These are phyloP conservation scores for Fraxinus cuspidata DNA, from an alignment of 257 asterid species.

Conservation along the genomic window DNA sequence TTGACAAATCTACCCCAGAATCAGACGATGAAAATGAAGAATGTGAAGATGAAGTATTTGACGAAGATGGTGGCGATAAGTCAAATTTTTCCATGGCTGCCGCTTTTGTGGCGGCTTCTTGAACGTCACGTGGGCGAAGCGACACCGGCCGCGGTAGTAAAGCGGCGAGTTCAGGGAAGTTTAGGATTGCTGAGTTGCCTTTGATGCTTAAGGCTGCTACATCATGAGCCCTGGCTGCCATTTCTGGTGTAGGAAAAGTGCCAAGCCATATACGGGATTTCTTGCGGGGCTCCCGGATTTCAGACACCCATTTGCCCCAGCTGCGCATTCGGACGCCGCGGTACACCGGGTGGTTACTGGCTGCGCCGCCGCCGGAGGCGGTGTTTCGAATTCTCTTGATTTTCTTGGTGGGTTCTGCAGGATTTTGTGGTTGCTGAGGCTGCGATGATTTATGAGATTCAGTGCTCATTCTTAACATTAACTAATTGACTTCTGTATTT, in stretches of 20 bases:
- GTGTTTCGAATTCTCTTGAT: slow-evolving; percentile 48
- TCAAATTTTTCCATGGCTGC: slow-evolving; percentile 75
- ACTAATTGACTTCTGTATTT: not conserved
- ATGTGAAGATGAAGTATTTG: slow-evolving; percentile 24
- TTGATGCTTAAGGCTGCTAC: slow-evolving; percentile 80
- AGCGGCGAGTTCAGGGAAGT: slow-evolving; percentile 63
- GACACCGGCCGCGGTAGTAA: slow-evolving; percentile 68
- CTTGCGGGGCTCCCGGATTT: slow-evolving; percentile 81
- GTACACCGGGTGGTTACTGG: slow-evolving; percentile 59
- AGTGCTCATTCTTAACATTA: slow-evolving; percentile 9
- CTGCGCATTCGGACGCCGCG: slow-evolving; percentile 84
- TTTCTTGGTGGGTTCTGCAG: slow-evolving; percentile 31
- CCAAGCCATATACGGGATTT: slow-evolving; percentile 89
- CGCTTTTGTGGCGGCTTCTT: slow-evolving; percentile 84
- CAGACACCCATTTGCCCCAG: slow-evolving; percentile 97
- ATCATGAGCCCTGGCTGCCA: slow-evolving; percentile 97
- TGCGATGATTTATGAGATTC: not conserved
- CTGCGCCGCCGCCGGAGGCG: not conserved
- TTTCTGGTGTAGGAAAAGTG: slow-evolving; percentile 74
- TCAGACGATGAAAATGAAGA: slow-evolving; percentile 42
- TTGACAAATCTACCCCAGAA: slow-evolving; percentile 39
- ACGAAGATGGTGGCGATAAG: slow-evolving; percentile 15
- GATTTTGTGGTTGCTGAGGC: not conserved
- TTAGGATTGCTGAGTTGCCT: slow-evolving; percentile 68
- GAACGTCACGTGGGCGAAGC: slow-evolving; percentile 69